phyloP scores from a whole-genome alignment of 228 moss, liverwort and hornwort genomes.

The Sphagnum fallax region DNA sequence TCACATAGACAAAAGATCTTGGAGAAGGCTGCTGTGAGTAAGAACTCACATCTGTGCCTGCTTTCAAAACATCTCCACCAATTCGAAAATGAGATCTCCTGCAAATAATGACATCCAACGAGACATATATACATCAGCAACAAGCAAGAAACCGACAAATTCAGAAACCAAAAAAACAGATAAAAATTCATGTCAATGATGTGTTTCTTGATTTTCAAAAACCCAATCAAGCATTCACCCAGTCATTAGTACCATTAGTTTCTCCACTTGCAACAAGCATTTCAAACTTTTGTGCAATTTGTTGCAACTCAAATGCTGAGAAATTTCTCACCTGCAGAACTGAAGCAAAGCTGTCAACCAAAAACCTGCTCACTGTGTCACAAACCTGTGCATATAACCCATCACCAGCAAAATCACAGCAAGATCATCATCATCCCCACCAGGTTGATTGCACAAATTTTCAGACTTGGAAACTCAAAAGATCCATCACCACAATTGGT shows the following conservation, averaged over 20 bases:
- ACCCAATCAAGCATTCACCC: too few species aligned
- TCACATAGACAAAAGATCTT: slow-evolving; percentile 17
- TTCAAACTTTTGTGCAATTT: slow-evolving; percentile 25
- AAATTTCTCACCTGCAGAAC: slow-evolving; percentile 18
- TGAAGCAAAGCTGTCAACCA: slow-evolving; percentile 27
- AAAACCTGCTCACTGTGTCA: slow-evolving; percentile 23
- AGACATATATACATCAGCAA: too few species aligned
- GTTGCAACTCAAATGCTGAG: slow-evolving; percentile 28
- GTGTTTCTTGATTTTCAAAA: too few species aligned
- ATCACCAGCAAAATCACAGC: background rate
- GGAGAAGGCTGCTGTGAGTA: slow-evolving; percentile 15
- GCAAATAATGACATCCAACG: too few species aligned
- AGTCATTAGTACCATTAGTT: slow-evolving; percentile 17
- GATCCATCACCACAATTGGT: background rate
- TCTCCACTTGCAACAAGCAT: slow-evolving; percentile 7
- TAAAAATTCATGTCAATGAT: too few species aligned
- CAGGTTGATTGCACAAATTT: too few species aligned
- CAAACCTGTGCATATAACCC: slow-evolving; percentile 21
- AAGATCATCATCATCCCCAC: background rate
- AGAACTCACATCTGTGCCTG: slow-evolving; percentile 21
- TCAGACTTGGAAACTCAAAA: background rate
- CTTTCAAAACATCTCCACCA: slow-evolving; percentile 33
- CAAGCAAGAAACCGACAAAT: too few species aligned
- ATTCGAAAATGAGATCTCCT: slow-evolving; percentile 11
- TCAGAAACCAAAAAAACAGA: too few species aligned